Conservation (phyloP, 2,329 filamentous ascomycete genomes). For the Arachnopeziza araneosa region DNA sequence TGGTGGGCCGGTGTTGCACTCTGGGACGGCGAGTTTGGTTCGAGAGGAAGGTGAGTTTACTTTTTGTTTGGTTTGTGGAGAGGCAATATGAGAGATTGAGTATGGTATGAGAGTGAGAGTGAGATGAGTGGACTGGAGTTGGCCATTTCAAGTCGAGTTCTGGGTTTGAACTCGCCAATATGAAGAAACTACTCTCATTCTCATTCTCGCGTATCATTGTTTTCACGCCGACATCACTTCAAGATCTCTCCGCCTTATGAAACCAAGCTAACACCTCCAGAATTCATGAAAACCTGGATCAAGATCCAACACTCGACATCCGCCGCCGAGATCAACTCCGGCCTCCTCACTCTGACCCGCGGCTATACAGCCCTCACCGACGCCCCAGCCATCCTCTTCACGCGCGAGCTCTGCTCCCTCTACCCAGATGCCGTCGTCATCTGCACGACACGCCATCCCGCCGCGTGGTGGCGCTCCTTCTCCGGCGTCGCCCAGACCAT, state of each 20-base stretch:
- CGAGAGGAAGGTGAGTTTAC: conserved; percentile 14
- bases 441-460: conserved; percentile 25
- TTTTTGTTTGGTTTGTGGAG: no score
- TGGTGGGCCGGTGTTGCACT: conserved; percentile 16
- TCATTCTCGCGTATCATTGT: no score
- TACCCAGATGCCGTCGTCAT: conserved; percentile 30
- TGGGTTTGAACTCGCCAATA: not conserved
- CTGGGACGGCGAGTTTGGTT: conserved; percentile 9
- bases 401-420: conserved; percentile 25
- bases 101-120: no score
- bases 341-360: conserved; percentile 5
- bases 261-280: conserved; percentile 1
- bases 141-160: not conserved
- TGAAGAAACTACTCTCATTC: no score
- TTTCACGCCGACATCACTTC: not conserved
- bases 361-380: conserved; percentile 30
- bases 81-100: no score
- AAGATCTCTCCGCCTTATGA: not conserved
- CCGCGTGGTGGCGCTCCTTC: conserved; percentile 24
- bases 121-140: no score
- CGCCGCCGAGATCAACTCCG: not conserved
- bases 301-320: not conserved
- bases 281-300: conserved; percentile 14
- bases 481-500: conserved; percentile 3
- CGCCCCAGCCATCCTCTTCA: conserved; percentile 24